Conservation (phyloP, 2,329 filamentous ascomycete species). For the Acephala macrosclerotiorum region DNA sequence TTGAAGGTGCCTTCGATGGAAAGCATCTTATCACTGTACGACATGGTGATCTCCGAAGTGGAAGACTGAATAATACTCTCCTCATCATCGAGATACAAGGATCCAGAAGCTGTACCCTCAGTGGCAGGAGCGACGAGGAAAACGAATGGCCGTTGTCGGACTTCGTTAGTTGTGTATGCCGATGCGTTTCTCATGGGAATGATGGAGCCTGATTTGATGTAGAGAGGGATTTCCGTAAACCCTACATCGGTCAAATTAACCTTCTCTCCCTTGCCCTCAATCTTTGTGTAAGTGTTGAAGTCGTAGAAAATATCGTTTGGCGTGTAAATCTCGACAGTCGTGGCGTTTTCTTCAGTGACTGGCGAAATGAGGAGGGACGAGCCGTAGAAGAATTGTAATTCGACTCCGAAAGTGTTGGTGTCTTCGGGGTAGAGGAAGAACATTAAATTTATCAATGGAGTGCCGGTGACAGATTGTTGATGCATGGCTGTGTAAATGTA, state of each 20-base stretch:
- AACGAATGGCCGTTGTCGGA: constrained; percentile 72
- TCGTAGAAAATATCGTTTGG: constrained; percentile 58
- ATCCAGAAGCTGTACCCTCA: constrained; percentile 68
- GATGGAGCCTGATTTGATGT: constrained; percentile 69
- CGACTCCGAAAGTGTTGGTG: constrained; percentile 52
- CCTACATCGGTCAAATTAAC: constrained; percentile 49
- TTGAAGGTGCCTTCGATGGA: constrained; percentile 59
- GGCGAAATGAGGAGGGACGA: constrained; percentile 56
- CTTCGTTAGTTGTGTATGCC: constrained; percentile 68
- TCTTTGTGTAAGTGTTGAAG: constrained; percentile 55
- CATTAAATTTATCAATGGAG: constrained; percentile 71
- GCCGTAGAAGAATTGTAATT: constrained; percentile 60
- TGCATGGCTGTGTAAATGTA: constrained; percentile 80
- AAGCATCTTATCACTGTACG: constrained; percentile 61
- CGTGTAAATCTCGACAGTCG: constrained; percentile 55
- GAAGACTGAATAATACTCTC: constrained; percentile 65
- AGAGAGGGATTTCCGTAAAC: constrained; percentile 65
- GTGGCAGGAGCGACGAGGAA: constrained; percentile 71
- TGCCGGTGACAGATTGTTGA: constrained; percentile 63
- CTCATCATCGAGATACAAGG: constrained; percentile 81
- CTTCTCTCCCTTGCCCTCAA: constrained; percentile 50
- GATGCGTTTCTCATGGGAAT: constrained; percentile 63
- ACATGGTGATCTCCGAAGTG: constrained; percentile 64
- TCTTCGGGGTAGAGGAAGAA: constrained; percentile 73
- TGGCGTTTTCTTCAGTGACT: constrained; percentile 53